Evolutionary conservation across 208 protist genomes (phyloP).

Genomic region (Leishmania braziliensis): DNA sequence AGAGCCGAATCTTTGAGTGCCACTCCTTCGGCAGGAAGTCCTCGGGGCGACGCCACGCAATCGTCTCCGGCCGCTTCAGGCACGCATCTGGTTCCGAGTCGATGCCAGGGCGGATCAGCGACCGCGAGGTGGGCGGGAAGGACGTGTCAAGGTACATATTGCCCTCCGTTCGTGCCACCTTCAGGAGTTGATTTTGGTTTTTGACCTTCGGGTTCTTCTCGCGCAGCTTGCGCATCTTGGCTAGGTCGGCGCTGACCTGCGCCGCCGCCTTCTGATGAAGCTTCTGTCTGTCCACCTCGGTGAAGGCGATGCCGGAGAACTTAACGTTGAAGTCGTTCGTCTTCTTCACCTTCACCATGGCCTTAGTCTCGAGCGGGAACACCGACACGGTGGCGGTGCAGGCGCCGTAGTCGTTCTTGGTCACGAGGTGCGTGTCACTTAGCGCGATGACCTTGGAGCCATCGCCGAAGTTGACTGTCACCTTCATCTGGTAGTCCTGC

Average conservation of each 20-base stretch:
- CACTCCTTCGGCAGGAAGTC: constrained; percentile 55
- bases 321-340: constrained; percentile 41
- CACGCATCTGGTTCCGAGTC: constrained; percentile 33
- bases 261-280: constrained; percentile 13
- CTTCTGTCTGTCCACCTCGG: constrained; percentile 21
- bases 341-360: constrained; percentile 44
- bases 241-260: constrained; percentile 27
- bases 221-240: constrained; percentile 27
- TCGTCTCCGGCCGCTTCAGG: constrained; percentile 29
- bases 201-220: constrained; percentile 29
- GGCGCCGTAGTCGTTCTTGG: constrained; percentile 26
- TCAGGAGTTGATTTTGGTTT: constrained; percentile 40
- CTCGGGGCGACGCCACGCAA: constrained; percentile 53
- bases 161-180: constrained; percentile 34
- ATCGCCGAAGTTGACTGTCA: constrained; percentile 50
- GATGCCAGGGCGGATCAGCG: constrained; percentile 51
- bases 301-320: constrained; percentile 36
- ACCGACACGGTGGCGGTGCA: constrained; percentile 37
- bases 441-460: constrained; percentile 28
- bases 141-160: constrained; percentile 52
- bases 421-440: constrained; percentile 30
- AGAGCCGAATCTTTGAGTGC: constrained; percentile 48
- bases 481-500: constrained; percentile 63
- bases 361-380: constrained; percentile 42
- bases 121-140: constrained; percentile 49